These are phyloP conservation scores for Blastosporella zonata DNA, from an alignment of 1,284 basidiomycete species.

Conservation along the genomic window DNA sequence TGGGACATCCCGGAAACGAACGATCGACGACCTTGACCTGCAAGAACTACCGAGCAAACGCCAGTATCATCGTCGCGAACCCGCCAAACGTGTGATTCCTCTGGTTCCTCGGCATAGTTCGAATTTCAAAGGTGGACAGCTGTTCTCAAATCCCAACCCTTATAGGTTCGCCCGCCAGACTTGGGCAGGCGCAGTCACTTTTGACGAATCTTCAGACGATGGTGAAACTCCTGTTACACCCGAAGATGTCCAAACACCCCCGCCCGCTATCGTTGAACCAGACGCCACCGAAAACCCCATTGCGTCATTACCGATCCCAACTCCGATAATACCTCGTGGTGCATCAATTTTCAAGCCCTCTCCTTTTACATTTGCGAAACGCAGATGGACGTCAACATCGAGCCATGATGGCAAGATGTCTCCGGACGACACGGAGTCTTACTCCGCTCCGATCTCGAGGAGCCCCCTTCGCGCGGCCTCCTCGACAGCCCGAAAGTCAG, in stretches of 20 bases:
- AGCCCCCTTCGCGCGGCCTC: slow-evolving; percentile 7
- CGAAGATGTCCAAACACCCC: slow-evolving; percentile 37
- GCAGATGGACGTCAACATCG: slow-evolving; percentile 29
- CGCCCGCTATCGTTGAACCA: slow-evolving; percentile 26
- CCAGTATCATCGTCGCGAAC: slow-evolving; percentile 22
- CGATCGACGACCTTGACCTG: slow-evolving; percentile 28
- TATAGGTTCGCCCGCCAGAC: slow-evolving; percentile 42
- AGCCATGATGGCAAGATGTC: slow-evolving; percentile 6
- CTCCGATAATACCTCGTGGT: slow-evolving; percentile 25
- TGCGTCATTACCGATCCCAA: slow-evolving; percentile 18
- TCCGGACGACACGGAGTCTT: slow-evolving; percentile 5
- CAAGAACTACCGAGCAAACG: slow-evolving; percentile 33
- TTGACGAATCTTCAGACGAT: slow-evolving; percentile 42
- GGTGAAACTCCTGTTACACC: slow-evolving; percentile 51
- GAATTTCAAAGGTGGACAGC: slow-evolving; percentile 36
- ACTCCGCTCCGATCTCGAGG: slow-evolving; percentile 1
- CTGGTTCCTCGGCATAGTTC: slow-evolving; percentile 36
- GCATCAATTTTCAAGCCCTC: slow-evolving; percentile 37
- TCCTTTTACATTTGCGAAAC: slow-evolving; percentile 36
- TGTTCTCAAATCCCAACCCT: slow-evolving; percentile 45
- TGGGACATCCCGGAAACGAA: slow-evolving; percentile 33
- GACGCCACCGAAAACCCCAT: slow-evolving; percentile 17
- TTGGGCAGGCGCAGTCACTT: slow-evolving; percentile 42
- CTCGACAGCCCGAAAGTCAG: slow-evolving; percentile 12
- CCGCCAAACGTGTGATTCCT: slow-evolving; percentile 34